Conservation (phyloP, 2,329 filamentous ascomycete species). For the Colletotrichum agaves region DNA sequence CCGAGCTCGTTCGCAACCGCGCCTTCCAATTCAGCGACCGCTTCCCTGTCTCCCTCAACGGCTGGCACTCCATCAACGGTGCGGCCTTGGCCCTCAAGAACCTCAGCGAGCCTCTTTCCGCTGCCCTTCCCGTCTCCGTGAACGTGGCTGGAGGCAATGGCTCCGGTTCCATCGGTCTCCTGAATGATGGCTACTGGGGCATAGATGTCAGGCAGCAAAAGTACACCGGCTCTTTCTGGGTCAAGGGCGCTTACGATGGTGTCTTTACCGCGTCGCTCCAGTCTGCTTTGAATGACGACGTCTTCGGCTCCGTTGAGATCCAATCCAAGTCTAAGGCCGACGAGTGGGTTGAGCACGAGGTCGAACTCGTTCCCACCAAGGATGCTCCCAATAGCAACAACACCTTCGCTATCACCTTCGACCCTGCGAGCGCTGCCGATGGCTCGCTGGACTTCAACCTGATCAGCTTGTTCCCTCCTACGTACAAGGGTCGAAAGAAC, state of each 20-base stretch:
- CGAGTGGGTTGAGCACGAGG: constrained; percentile 64
- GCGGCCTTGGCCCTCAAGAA: constrained; percentile 59
- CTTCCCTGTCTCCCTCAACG: constrained; percentile 56
- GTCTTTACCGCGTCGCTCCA: constrained; percentile 59
- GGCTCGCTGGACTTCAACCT: constrained; percentile 66
- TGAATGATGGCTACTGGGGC: constrained; percentile 68
- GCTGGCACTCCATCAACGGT: constrained; percentile 56
- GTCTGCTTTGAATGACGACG: constrained; percentile 56
- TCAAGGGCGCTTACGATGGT: constrained; percentile 60
- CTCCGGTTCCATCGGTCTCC: constrained; percentile 55
- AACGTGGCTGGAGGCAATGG: constrained; percentile 50
- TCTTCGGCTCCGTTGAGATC: constrained; percentile 59
- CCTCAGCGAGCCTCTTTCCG: constrained; percentile 59
- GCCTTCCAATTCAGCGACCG: constrained; percentile 69
- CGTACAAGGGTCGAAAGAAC: constrained; percentile 67
- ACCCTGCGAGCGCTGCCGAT: constrained; percentile 50
- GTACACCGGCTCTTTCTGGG: constrained; percentile 64
- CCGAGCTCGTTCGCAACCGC: constrained; percentile 75
- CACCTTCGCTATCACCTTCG: constrained; percentile 65
- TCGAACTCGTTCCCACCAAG: constrained; percentile 53
- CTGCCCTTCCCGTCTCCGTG: constrained; percentile 63
- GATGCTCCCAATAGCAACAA: constrained; percentile 66
- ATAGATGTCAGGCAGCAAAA: constrained; percentile 60
- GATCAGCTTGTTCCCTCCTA: constrained; percentile 69
- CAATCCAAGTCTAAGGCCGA: constrained; percentile 51